Conservation (phyloP, 1,139 yeast genomes). For the Pichia sp. region DNA sequence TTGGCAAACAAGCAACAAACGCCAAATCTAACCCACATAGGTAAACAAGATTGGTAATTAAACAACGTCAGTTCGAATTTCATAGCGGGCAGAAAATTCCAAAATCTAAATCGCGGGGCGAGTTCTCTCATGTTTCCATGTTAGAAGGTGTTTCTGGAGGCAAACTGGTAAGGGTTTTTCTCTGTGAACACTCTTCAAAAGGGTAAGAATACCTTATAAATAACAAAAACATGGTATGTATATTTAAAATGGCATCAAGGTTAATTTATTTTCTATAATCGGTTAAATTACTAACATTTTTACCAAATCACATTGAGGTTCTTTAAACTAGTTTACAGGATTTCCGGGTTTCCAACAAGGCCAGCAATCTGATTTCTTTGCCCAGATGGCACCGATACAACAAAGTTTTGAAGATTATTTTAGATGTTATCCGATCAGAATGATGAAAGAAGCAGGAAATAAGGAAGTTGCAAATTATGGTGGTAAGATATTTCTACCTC, state of each 20-base stretch:
- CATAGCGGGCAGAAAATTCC: not conserved
- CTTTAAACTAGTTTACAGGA: slow-evolving; percentile 7
- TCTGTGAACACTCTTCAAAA: too few relatives aligned
- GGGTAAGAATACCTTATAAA: too few relatives aligned
- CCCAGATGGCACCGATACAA: slow-evolving; percentile 17
- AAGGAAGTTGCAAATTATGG: slow-evolving; percentile 86
- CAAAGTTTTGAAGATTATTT: slow-evolving; percentile 64
- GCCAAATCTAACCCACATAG: not conserved
- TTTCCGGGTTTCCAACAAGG: slow-evolving; percentile 33
- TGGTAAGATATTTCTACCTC: slow-evolving; percentile 94
- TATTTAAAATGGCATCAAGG: not conserved
- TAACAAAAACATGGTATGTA: too few relatives aligned
- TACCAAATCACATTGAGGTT: not conserved
- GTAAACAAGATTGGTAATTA: not conserved
- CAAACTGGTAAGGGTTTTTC: not conserved
- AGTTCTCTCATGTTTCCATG: not conserved
- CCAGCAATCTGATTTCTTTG: slow-evolving; percentile 15
- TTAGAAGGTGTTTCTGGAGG: not conserved
- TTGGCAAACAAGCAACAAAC: not conserved
- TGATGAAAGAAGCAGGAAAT: slow-evolving; percentile 80
- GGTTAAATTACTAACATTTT: not conserved
- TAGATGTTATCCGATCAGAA: slow-evolving; percentile 84
- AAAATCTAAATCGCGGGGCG: not conserved
- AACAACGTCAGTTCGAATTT: not conserved
- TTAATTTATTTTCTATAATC: not conserved